Evolutionary conservation across 331 rosid genomes (phyloP).

Genomic region (Malus hybrid): DNA sequence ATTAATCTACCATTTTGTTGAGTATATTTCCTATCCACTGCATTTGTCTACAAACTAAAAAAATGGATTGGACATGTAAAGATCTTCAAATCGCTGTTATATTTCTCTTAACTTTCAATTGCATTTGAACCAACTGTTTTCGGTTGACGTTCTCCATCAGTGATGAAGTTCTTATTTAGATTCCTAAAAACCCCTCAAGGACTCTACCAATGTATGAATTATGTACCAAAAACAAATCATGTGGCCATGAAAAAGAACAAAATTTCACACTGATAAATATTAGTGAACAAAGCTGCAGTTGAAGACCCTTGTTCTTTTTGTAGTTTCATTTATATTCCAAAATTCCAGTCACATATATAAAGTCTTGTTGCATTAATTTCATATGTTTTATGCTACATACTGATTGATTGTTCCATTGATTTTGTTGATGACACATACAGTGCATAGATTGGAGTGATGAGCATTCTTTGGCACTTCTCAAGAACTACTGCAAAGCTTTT

Average conservation of each 20-base stretch:
- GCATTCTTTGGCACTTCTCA: constrained; percentile 9
- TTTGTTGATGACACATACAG: neutral
- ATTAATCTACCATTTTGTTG: neutral
- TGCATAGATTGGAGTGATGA: constrained; percentile 24
- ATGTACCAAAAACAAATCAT: too few relatives aligned
- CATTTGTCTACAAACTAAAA: too few relatives aligned
- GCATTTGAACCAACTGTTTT: neutral
- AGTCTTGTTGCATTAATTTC: too few relatives aligned
- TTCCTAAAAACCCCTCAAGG: neutral
- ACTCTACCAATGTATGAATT: neutral
- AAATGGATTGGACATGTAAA: too few relatives aligned
- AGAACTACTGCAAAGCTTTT: neutral
- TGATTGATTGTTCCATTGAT: neutral
- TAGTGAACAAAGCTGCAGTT: too few relatives aligned
- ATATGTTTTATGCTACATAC: too few relatives aligned
- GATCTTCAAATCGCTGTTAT: neutral
- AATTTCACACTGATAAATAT: too few relatives aligned
- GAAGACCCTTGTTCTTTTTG: too few relatives aligned
- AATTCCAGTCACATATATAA: too few relatives aligned
- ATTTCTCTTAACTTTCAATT: neutral
- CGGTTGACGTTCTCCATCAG: neutral
- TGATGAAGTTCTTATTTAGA: neutral
- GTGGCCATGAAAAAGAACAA: neutral
- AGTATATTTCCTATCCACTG: too few relatives aligned
- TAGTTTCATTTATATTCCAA: too few relatives aligned